Evolutionary conservation across 1,139 yeast genomes (phyloP), one percentile per base, ranked within the genome.

Genomic region (Suhomyces ambrosiae): DNA sequence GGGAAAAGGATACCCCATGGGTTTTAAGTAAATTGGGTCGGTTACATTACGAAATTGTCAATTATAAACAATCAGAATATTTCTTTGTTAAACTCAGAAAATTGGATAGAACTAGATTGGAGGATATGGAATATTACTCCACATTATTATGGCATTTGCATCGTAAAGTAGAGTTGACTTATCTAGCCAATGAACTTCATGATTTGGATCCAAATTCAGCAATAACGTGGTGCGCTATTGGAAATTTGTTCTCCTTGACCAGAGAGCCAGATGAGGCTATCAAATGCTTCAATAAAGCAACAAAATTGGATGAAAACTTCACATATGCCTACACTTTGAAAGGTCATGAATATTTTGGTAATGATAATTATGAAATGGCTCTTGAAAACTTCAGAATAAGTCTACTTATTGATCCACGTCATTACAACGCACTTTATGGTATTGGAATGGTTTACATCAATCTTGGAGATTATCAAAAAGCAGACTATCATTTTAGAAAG

Each of bases 401-500:
- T 7, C 71, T 92, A 31, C 65, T 85, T 12, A 74, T 82, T 30
- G 96, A 92, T 53, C 74, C 83, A 33, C 74, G 92, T 41, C 97
- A 89, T 58, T 92, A 90, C 60, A 92, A 92, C 62, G 97, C 98
- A 0, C 80, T 92, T 54, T 94, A 92, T 54, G 98, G 98, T 15
- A 77, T 94, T 42, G 98, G 98, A 6, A 89, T 89, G 95, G 95
- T 90, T 27, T 86, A 85, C 58, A 75, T 89, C 58, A 86, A 89
- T 52, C 65, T 89, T 37, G 97, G 97, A 3, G 90, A 88, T 52
- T 81, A 81, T 52, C 80, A 76, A 30, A 80, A 82, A 53, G 96
- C 98, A 0, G 92, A 89, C 52, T 77, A 81, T 45, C 95, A 89
- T 60, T 89, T 92, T 66, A 70, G 88, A 35, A 86, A 85, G 52